A percentile compares a stretch with the other conserved stretches of the same genome.
Conservation (phyloP, 2,329 filamentous ascomycete species). For the Diaporthe humulicola region DNA sequence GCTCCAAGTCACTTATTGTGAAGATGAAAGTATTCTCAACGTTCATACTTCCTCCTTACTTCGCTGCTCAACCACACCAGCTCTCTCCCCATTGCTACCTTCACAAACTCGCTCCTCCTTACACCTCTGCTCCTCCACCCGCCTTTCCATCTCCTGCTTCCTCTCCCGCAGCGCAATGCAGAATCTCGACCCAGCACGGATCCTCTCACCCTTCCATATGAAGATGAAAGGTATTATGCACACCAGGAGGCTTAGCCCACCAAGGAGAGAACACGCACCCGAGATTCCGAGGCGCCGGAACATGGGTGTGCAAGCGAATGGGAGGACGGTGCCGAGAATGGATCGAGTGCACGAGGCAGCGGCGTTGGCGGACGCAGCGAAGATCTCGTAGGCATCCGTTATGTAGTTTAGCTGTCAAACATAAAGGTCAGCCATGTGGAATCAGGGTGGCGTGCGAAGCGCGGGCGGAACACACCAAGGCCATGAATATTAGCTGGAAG, state of each 20-base stretch:
- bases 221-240: conserved; percentile 66
- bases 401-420: conserved; percentile 64
- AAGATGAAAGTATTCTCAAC: not conserved
- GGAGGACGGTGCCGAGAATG: conserved; percentile 67
- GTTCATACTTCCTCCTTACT: conserved; percentile 13
- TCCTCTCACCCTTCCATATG: conserved; percentile 66
- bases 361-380: conserved; percentile 69
- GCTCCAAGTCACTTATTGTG: not conserved
- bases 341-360: conserved; percentile 63
- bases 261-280: conserved; percentile 66
- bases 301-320: conserved; percentile 66
- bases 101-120: not conserved
- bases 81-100: not conserved
- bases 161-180: conserved; percentile 70
- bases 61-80: not conserved
- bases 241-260: conserved; percentile 63
- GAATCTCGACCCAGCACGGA: conserved; percentile 71
- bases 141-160: conserved; percentile 61
- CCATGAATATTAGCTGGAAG: conserved; percentile 74
- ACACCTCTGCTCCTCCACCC: conserved; percentile 52
- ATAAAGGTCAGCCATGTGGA: not conserved
- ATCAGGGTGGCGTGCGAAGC: not conserved
- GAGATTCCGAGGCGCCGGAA: conserved; percentile 61
- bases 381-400: conserved; percentile 76
- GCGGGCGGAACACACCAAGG: conserved; percentile 56